Percentiles rank a stretch among this genome's conserved stretches.
Conservation (phyloP, 495 filamentous ascomycete species). For the Xylona heveae region DNA sequence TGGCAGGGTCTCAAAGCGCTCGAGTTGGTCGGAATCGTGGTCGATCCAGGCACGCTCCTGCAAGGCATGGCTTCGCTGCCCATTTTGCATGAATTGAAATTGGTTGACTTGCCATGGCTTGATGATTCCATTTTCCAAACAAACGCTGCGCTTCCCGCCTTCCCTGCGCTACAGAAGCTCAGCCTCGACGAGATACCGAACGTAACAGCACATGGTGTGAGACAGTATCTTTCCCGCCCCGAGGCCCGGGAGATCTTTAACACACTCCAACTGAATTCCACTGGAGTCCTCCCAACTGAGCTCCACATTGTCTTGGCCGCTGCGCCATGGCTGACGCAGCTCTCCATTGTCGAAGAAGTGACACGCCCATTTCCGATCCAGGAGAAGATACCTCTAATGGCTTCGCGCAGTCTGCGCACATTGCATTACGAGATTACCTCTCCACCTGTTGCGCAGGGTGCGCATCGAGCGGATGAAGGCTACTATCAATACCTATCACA, state of each 20-base stretch:
- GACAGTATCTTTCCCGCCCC: slow-evolving; percentile 32
- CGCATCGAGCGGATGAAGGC: slow-evolving; percentile 30
- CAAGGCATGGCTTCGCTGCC: slow-evolving; percentile 44
- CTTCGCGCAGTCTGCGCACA: slow-evolving; percentile 40
- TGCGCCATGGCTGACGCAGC: slow-evolving; percentile 36
- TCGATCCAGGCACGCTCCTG: slow-evolving; percentile 53
- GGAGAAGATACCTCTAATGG: slow-evolving; percentile 32
- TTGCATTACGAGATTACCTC: slow-evolving; percentile 70
- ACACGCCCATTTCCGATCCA: slow-evolving; percentile 39
- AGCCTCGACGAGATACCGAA: slow-evolving; percentile 43
- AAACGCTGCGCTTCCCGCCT: slow-evolving; percentile 30
- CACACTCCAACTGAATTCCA: slow-evolving; percentile 39
- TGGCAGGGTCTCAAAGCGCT: slow-evolving; percentile 69
- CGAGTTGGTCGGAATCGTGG: slow-evolving; percentile 46
- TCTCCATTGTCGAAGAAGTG: slow-evolving; percentile 47
- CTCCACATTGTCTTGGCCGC: slow-evolving; percentile 41
- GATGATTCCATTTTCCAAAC: slow-evolving; percentile 51
- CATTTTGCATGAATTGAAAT: slow-evolving; percentile 45
- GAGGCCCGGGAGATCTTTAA: slow-evolving; percentile 27
- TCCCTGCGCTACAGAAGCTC: slow-evolving; percentile 49
- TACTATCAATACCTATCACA: slow-evolving; percentile 79
- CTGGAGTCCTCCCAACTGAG: slow-evolving; percentile 38
- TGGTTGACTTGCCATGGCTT: slow-evolving; percentile 44
- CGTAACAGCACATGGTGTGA: slow-evolving; percentile 49
- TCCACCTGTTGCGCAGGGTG: slow-evolving; percentile 24